These are phyloP conservation scores for Sugiyamaella novakii DNA, from an alignment of 1,139 yeast species.

Conservation along the genomic window DNA sequence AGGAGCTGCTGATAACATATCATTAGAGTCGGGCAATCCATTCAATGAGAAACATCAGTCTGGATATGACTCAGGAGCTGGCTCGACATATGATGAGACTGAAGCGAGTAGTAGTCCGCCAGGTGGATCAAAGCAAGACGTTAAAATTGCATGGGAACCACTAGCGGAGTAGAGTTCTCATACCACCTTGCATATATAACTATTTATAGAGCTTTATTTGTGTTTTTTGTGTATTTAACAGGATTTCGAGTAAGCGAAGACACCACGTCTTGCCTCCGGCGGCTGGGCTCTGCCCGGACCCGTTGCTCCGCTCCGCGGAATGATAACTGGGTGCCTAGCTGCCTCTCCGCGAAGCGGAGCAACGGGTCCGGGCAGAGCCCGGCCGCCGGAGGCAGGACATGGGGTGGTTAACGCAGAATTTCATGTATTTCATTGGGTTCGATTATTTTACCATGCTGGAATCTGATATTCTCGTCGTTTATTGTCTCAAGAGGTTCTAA, in stretches of 20 bases:
- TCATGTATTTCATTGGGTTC: not conserved
- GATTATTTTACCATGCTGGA: conserved; percentile 7
- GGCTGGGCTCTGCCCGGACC: not conserved
- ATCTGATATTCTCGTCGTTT: conserved; percentile 6
- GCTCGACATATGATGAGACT: conserved; percentile 20
- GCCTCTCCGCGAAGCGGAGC: conserved; percentile 1
- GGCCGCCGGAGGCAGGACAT: conserved; percentile 6
- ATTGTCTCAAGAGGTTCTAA: conserved; percentile 15
- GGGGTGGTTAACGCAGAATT: not conserved
- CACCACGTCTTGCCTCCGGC: no score
- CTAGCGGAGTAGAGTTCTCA: conserved; percentile 1
- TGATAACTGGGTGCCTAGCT: not conserved
- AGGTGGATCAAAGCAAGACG: conserved; percentile 14
- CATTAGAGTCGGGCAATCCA: conserved; percentile 23
- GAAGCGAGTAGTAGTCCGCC: conserved; percentile 18
- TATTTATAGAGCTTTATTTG: conserved; percentile 12
- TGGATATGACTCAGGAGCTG: conserved; percentile 17
- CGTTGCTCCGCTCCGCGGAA: conserved; percentile 2
- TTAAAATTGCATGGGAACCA: conserved; percentile 11
- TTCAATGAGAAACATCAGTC: conserved; percentile 27
- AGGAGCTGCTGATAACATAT: conserved; percentile 23
- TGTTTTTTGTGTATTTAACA: conserved; percentile 6
- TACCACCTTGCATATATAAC: conserved; percentile 8
- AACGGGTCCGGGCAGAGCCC: conserved; percentile 8
- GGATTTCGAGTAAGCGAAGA: no score